Evolutionary conservation across 2,329 filamentous ascomycete genomes (phyloP), one percentile per base, ranked within the genome.

Genomic region (Coniochaeta sp.): DNA sequence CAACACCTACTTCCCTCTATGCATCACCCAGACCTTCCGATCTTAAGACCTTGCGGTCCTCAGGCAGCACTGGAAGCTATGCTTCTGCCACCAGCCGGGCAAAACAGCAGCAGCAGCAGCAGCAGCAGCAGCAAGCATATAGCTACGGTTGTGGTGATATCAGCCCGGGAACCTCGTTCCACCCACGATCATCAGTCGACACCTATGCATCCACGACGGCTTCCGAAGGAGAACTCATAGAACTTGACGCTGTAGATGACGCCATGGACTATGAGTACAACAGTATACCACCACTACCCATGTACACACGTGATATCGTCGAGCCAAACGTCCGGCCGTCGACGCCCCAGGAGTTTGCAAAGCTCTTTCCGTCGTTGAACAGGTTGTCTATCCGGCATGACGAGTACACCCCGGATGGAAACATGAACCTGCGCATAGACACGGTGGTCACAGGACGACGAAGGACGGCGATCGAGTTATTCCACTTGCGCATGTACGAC

Each of bases 401-500:
- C 71, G 91, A 97, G 74, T 86, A 90, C 57, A 95, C 92, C 0
- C 76, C 88, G 4, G 93, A 99, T 71, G 93, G 93, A 38, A 96
- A 97, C 79, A 96, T 97, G 91, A 98, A 98, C 71, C 81, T 99
- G 61, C 88, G 93, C 34, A 82, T 98, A 61, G 93, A 96, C 71
- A 93, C 91, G 6, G 79, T 89, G 64, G 83, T 90, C 54, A 81
- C 82, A 28, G 82, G 83, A 44, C 83, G 83, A 64, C 83, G 86
- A 64, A 85, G 86, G 66, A 84, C 89, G 67, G 90, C 87, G 6
- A 76, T 86, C 12, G 84, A 88, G 71, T 86, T 99, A 56, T 98
- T 97, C 75, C 93, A 99, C 73, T 80, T 98, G 62, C 89, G 92
- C 68, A 96, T 99, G 91, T 88, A 96, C 72, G 91, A 98, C 73